These are phyloP conservation scores for Mortierella sp. DNA, from an alignment of 371 early-diverging fungal species.

Conservation along the genomic window DNA sequence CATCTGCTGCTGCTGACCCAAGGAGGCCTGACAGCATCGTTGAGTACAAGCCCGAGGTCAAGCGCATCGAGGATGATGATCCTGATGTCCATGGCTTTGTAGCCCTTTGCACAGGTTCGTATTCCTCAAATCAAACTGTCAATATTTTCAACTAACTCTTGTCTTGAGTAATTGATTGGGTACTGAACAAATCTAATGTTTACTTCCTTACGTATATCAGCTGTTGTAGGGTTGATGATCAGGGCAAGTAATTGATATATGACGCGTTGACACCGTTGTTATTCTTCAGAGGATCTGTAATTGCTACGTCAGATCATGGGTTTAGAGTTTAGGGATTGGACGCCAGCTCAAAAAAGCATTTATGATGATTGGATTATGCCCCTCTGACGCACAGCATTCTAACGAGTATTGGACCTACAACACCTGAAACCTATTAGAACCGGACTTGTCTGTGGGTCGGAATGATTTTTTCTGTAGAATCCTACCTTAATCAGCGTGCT, in stretches of 20 bases:
- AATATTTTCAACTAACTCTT: background rate
- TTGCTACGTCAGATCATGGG: too few species aligned
- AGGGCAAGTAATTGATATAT: constrained; percentile 21
- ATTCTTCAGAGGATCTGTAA: background rate
- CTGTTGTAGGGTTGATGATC: constrained; percentile 49
- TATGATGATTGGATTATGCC: too few species aligned
- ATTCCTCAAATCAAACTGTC: background rate
- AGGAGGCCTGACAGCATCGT: constrained; percentile 41
- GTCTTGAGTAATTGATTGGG: background rate
- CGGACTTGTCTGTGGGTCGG: constrained; percentile 47
- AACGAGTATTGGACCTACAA: background rate
- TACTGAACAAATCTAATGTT: background rate
- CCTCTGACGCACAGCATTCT: background rate
- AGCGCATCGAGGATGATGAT: constrained; percentile 51
- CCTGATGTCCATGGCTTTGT: constrained; percentile 54
- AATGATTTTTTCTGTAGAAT: constrained; percentile 47
- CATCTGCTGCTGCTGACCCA: constrained; percentile 29
- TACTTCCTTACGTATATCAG: constrained; percentile 5
- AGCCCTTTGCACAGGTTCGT: constrained; percentile 29
- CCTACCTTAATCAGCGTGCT: constrained; percentile 50
- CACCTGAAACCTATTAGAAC: constrained; percentile 17
- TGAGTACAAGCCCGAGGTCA: constrained; percentile 52
- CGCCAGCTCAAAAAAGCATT: too few species aligned
- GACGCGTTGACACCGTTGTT: background rate
- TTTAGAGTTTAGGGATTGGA: too few species aligned